These are phyloP conservation scores for Solanum hybrid DNA, from an alignment of 305 asterid species.

Conservation along the genomic window DNA sequence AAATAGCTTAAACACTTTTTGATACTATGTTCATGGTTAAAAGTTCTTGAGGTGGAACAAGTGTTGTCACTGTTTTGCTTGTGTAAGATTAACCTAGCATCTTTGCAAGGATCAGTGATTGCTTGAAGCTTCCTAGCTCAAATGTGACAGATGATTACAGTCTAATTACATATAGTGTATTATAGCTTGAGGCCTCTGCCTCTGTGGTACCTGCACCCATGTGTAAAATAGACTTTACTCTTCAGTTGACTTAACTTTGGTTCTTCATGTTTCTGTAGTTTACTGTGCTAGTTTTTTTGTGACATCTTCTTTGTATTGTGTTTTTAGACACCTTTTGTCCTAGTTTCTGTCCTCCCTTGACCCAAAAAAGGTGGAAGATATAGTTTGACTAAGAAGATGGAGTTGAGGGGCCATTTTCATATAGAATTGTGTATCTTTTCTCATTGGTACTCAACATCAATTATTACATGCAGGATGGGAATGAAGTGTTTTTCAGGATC, in stretches of 20 bases:
- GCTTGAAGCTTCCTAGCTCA: neutral
- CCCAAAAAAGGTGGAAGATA: neutral
- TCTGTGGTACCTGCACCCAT: neutral
- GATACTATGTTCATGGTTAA: neutral
- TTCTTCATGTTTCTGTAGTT: neutral
- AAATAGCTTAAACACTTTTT: neutral
- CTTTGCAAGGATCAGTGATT: neutral
- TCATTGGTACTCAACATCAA: neutral
- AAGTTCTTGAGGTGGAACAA: neutral
- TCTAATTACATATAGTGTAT: neutral
- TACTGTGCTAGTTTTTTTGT: neutral
- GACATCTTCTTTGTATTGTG: neutral
- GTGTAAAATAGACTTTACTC: neutral
- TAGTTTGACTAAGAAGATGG: neutral
- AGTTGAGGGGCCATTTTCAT: neutral
- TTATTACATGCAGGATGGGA: constrained; percentile 14
- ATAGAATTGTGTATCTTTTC: neutral
- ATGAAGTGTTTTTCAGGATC: constrained; percentile 20
- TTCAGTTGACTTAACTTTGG: neutral
- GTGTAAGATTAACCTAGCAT: neutral
- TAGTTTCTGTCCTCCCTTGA: neutral
- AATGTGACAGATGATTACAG: neutral
- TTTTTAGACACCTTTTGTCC: neutral
- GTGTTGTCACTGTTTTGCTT: neutral
- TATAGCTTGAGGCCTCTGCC: neutral